These are phyloP conservation scores for Thymus mandschuricus DNA, from an alignment of 257 asterid genomes.

Conservation along the genomic window DNA sequence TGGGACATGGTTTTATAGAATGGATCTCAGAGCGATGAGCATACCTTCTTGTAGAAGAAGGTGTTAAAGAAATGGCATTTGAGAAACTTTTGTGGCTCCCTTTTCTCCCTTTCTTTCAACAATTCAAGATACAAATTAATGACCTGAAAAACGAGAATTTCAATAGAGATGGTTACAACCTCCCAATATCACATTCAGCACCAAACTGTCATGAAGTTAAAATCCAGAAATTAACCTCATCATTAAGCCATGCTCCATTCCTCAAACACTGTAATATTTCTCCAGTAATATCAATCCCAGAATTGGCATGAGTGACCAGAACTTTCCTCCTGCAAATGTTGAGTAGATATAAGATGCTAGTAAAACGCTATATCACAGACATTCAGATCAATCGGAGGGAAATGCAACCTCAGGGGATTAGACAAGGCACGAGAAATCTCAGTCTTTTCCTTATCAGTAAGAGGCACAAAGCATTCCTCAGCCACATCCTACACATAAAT, in stretches of 20 bases:
- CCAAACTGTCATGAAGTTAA: not conserved
- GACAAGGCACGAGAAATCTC: constrained; percentile 52
- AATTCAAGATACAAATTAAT: constrained; percentile 84
- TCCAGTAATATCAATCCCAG: constrained; percentile 82
- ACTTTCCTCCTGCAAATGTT: constrained; percentile 53
- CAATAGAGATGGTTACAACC: constrained; percentile 5
- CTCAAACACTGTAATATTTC: constrained; percentile 74
- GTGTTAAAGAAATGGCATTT: constrained; percentile 88
- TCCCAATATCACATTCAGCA: constrained; percentile 7
- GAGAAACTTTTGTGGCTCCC: constrained; percentile 80
- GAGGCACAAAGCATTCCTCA: constrained; percentile 70
- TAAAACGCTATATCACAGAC: not conserved
- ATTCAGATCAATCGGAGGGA: constrained; percentile 3
- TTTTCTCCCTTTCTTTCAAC: constrained; percentile 86
- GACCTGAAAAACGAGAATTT: constrained; percentile 57
- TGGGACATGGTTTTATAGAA: constrained; percentile 3
- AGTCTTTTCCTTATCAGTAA: constrained; percentile 59
- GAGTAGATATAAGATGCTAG: constrained; percentile 29
- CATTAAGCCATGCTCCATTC: constrained; percentile 84
- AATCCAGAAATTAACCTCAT: constrained; percentile 61
- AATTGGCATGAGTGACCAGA: constrained; percentile 62
- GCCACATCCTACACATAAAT: constrained; percentile 51
- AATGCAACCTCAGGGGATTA: constrained; percentile 46
- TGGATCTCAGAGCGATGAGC: constrained; percentile 21
- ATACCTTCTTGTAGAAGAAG: constrained; percentile 92